Conservation (phyloP, 441 rosid species). For the Gossypium davidsonii region DNA sequence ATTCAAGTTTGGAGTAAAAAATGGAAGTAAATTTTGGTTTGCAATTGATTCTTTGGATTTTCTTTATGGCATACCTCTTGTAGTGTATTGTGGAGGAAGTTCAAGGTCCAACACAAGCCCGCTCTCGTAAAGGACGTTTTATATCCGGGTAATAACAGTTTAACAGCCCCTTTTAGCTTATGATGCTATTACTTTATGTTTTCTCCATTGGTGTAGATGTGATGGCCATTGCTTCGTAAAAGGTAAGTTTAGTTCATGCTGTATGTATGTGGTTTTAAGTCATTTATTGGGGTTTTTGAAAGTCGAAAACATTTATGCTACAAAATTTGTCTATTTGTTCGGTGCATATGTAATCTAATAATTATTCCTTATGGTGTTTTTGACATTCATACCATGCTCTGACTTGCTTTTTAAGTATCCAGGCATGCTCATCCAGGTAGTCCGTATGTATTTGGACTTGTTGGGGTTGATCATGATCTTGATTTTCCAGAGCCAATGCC, state of each 20-base stretch:
- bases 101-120: conserved; percentile 94
- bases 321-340: not conserved
- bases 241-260: not conserved
- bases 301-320: not conserved
- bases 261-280: not conserved
- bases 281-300: not conserved
- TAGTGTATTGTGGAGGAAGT: conserved; percentile 99
- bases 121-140: conserved; percentile 90
- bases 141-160: conserved; percentile 75
- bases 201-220: not conserved
- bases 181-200: not conserved
- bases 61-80: conserved; percentile 17
- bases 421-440: conserved; percentile 99
- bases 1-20: not conserved
- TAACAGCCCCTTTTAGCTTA: conserved; percentile 3
- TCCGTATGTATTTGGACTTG: conserved; percentile 98
- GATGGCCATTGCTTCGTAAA: not conserved
- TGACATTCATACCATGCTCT: conserved; percentile 20
- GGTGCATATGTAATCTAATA: not conserved
- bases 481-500: conserved; percentile 99
- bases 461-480: conserved; percentile 92
- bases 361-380: conserved; percentile 1
- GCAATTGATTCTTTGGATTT: conserved; percentile 1
- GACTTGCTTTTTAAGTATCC: conserved; percentile 35
- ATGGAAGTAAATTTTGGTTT: conserved; percentile 1